Percentiles rank a stretch among this genome's conserved stretches.
These are phyloP conservation scores for Pythium aquatile DNA, from an alignment of 352 stramenopile species.

Conservation along the genomic window DNA sequence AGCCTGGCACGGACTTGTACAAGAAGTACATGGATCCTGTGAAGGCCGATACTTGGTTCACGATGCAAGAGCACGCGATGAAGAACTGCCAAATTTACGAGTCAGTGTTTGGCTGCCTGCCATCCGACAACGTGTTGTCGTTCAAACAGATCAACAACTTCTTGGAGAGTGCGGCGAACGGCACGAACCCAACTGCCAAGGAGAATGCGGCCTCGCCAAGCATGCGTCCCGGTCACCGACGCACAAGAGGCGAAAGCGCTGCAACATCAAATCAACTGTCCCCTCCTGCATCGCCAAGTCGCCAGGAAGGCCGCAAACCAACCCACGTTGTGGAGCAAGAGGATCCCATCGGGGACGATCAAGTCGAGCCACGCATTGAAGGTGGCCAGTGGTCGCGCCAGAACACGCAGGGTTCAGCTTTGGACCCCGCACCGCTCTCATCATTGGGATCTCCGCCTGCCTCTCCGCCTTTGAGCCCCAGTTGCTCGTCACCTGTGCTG, in stretches of 20 bases:
- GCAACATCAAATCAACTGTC: not conserved
- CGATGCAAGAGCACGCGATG: slow-evolving; percentile 85
- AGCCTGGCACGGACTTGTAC: slow-evolving; percentile 45
- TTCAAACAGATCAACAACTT: slow-evolving; percentile 73
- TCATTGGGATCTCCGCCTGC: not conserved
- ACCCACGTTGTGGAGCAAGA: slow-evolving; percentile 21
- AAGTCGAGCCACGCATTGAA: slow-evolving; percentile 21
- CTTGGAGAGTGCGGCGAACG: slow-evolving; percentile 28
- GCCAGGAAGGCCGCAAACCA: slow-evolving; percentile 14
- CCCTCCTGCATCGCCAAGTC: slow-evolving; percentile 1
- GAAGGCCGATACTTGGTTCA: slow-evolving; percentile 65
- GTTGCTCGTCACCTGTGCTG: not conserved
- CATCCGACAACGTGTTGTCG: slow-evolving; percentile 65
- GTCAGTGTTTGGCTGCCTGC: slow-evolving; percentile 76
- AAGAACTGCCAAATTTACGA: slow-evolving; percentile 83
- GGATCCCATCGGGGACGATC: slow-evolving; percentile 16
- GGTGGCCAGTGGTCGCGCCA: slow-evolving; percentile 4
- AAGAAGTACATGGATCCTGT: slow-evolving; percentile 65
- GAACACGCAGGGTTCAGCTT: not conserved
- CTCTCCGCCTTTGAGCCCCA: not conserved
- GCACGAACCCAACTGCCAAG: not conserved
- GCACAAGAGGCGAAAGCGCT: slow-evolving; percentile 14
- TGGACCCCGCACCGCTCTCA: not conserved
- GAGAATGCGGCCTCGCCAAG: slow-evolving; percentile 7
- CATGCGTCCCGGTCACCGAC: slow-evolving; percentile 12